These are phyloP conservation scores for Phytophthora rubi DNA, from an alignment of 352 stramenopile genomes.

Conservation along the genomic window DNA sequence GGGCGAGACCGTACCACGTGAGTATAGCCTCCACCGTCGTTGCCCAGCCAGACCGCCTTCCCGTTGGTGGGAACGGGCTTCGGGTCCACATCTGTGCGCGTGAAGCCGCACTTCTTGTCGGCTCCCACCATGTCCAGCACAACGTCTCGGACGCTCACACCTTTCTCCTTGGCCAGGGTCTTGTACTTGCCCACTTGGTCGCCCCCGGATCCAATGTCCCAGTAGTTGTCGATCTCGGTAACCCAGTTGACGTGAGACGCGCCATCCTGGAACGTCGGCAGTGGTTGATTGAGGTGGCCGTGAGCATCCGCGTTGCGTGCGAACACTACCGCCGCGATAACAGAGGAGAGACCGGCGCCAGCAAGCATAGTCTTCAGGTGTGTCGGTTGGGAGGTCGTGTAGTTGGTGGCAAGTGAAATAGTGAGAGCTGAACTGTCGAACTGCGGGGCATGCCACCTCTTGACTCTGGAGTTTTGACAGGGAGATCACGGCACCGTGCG, in stretches of 20 bases:
- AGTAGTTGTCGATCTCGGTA: slow-evolving; percentile 35
- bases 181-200: slow-evolving; percentile 41
- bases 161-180: slow-evolving; percentile 36
- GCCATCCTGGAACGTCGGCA: slow-evolving; percentile 22
- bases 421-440: too few relatives aligned
- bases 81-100: slow-evolving; percentile 1
- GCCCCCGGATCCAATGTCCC: slow-evolving; percentile 35
- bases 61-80: slow-evolving; percentile 27
- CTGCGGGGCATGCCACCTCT: too few relatives aligned
- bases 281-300: slow-evolving; percentile 29
- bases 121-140: slow-evolving; percentile 39
- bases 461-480: too few relatives aligned
- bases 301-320: slow-evolving; percentile 19
- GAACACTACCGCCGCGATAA: slow-evolving; percentile 16
- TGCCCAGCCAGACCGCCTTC: slow-evolving; percentile 38
- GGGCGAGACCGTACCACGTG: slow-evolving; percentile 11
- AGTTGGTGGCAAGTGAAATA: too few relatives aligned
- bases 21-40: slow-evolving; percentile 38
- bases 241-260: slow-evolving; percentile 20
- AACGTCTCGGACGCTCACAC: slow-evolving; percentile 40
- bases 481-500: too few relatives aligned
- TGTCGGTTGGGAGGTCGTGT: too few relatives aligned
- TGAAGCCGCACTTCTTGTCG: slow-evolving; percentile 44
- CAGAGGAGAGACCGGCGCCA: slow-evolving; percentile 6
- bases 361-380: too few relatives aligned